Percentiles rank a stretch among this genome's conserved stretches.
Evolutionary conservation across 768 basidiomycete species (phyloP).

Genomic region (Dioszegia crocea): DNA sequence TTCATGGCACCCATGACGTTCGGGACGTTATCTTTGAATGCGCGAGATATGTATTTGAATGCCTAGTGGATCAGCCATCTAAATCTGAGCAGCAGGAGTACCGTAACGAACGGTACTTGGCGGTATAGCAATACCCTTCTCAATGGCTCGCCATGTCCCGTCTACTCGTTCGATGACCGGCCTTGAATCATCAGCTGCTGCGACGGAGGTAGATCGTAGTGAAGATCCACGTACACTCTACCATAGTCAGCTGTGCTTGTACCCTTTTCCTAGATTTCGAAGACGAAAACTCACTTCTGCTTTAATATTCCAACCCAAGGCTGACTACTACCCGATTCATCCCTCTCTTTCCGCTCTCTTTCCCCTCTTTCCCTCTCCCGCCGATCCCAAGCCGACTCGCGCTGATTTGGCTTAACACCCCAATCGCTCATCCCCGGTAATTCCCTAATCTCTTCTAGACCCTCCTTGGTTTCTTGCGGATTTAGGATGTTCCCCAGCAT

Average conservation of each 20-base stretch:
- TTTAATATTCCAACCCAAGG: constrained; percentile 66
- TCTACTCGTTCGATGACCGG: constrained; percentile 70
- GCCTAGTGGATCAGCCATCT: constrained; percentile 51
- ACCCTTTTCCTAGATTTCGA: neutral
- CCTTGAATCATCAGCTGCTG: constrained; percentile 51
- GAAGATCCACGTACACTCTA: neutral
- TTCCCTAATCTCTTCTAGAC: constrained; percentile 53
- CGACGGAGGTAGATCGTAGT: neutral
- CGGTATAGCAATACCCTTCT: constrained; percentile 63
- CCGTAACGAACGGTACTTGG: constrained; percentile 55
- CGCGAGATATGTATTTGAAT: constrained; percentile 74
- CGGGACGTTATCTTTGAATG: constrained; percentile 74
- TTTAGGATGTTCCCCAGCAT: constrained; percentile 71
- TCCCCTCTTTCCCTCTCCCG: constrained; percentile 15
- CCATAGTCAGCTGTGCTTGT: neutral
- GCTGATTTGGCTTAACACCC: neutral
- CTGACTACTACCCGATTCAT: constrained; percentile 36
- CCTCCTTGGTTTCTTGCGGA: constrained; percentile 59
- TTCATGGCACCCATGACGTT: constrained; percentile 62
- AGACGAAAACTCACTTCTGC: constrained; percentile 31
- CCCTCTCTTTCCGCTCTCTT: constrained; percentile 13
- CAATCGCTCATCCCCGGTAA: constrained; percentile 27
- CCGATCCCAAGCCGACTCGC: constrained; percentile 4
- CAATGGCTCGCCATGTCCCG: constrained; percentile 77
- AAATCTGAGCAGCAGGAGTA: neutral